These are phyloP conservation scores for Nicotiana paniculata DNA, from an alignment of 257 asterid species.

Conservation along the genomic window DNA sequence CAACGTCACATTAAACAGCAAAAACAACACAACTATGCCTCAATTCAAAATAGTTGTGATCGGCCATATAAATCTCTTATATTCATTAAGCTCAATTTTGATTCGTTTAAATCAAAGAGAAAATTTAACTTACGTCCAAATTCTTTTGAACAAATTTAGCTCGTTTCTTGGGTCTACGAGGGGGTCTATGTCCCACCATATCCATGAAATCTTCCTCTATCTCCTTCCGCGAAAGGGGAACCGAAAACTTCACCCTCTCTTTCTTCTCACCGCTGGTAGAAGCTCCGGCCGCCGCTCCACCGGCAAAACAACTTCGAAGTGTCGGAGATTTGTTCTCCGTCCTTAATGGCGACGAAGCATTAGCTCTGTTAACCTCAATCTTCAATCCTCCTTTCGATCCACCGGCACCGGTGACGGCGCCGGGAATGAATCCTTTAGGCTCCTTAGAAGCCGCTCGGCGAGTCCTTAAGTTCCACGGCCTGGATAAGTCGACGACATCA, in stretches of 20 bases:
- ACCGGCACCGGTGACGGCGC: neutral
- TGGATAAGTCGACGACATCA: slow-evolving; percentile 11
- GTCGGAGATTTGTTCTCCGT: slow-evolving; percentile 3
- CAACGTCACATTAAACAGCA: neutral
- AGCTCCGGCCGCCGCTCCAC: slow-evolving; percentile 2
- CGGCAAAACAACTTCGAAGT: slow-evolving; percentile 8
- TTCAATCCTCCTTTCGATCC: slow-evolving; percentile 2
- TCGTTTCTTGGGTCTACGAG: slow-evolving; percentile 21
- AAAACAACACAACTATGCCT: too few relatives aligned
- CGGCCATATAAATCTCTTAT: neutral
- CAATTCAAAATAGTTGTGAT: neutral
- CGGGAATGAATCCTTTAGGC: slow-evolving; percentile 15
- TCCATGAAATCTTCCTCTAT: slow-evolving; percentile 20
- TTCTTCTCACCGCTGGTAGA: slow-evolving; percentile 3
- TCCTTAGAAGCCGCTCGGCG: slow-evolving; percentile 57
- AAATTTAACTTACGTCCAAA: slow-evolving; percentile 9
- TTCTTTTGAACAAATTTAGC: slow-evolving; percentile 12
- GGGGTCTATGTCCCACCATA: slow-evolving; percentile 9
- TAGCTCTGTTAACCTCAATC: neutral
- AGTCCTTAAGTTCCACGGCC: slow-evolving; percentile 82
- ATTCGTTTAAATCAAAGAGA: too few relatives aligned
- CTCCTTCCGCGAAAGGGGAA: slow-evolving; percentile 7
- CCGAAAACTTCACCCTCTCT: slow-evolving; percentile 11
- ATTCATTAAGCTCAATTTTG: too few relatives aligned
- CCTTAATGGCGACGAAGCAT: neutral